Percentiles rank a stretch among this genome's conserved stretches.
These are phyloP conservation scores for Monoraphidium neglectum DNA, from an alignment of 139 green algal genomes.

Conservation along the genomic window DNA sequence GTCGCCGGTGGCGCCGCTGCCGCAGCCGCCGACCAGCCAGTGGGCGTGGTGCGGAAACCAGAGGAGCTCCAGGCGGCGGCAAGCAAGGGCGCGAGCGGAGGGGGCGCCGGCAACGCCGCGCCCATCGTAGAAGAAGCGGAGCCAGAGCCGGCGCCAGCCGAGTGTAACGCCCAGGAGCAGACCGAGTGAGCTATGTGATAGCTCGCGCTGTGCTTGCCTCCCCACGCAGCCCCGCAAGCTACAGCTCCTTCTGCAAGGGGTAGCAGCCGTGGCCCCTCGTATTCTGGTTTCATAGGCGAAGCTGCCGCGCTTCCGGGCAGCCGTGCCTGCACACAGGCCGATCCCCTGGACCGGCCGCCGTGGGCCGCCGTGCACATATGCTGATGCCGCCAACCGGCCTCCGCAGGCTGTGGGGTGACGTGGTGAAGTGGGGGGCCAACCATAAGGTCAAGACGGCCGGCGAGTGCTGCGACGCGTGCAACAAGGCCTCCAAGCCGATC, in stretches of 20 bases:
- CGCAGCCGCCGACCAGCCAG: background rate
- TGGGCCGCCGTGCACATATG: background rate
- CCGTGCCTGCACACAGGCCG: no score
- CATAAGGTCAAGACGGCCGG: conserved; percentile 46
- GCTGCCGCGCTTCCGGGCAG: no score
- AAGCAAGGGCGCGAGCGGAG: background rate
- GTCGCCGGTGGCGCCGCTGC: no score
- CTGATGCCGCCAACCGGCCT: background rate
- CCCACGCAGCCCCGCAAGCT: no score
- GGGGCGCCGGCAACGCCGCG: background rate
- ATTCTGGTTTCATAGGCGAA: no score
- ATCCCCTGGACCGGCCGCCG: no score
- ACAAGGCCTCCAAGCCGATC: no score
- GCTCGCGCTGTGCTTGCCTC: background rate
- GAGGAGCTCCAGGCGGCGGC: background rate
- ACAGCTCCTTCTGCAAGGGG: no score
- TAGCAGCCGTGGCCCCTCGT: no score
- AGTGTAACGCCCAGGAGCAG: conserved; percentile 44
- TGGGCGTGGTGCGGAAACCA: background rate
- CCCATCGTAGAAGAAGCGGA: background rate
- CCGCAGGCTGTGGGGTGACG: conserved; percentile 80
- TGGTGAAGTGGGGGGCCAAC: conserved; percentile 62
- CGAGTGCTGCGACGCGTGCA: conserved; percentile 71
- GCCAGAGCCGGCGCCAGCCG: background rate
- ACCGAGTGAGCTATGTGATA: conserved; percentile 38